phyloP scores from a whole-genome alignment of 768 basidiomycete species.

The Boletus sensibilis region DNA sequence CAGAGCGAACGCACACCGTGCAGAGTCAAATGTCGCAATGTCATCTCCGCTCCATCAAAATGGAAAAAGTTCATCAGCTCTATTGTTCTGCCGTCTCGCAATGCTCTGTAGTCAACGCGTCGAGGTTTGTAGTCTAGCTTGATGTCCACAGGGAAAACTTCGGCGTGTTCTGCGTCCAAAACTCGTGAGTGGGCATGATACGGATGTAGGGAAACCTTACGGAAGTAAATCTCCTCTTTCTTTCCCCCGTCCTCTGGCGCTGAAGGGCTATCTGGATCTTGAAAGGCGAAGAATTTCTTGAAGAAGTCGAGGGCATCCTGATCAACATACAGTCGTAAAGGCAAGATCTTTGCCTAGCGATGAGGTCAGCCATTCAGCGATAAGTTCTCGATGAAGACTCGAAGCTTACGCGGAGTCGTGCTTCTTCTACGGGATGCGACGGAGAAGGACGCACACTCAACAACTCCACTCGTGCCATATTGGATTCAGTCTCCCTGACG shows the following conservation, averaged over 20 bases:
- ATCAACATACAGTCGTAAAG: slow-evolving; percentile 90
- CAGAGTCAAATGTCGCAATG: slow-evolving; percentile 86
- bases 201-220: slow-evolving; percentile 41
- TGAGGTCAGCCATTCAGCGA: background rate
- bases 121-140: slow-evolving; percentile 99
- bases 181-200: slow-evolving; percentile 4
- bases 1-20: slow-evolving; percentile 68
- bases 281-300: slow-evolving; percentile 94
- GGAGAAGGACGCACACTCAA: slow-evolving; percentile 70
- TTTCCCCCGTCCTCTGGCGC: slow-evolving; percentile 31
- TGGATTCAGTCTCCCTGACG: slow-evolving; percentile 84
- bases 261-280: slow-evolving; percentile 49
- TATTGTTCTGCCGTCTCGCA: slow-evolving; percentile 87
- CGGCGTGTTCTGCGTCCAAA: slow-evolving; percentile 70
- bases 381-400: background rate
- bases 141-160: slow-evolving; percentile 91
- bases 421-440: slow-evolving; percentile 68
- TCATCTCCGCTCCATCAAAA: slow-evolving; percentile 99
- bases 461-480: slow-evolving; percentile 90
- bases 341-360: slow-evolving; percentile 80
- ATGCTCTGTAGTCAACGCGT: slow-evolving; percentile 88
- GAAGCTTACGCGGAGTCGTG: slow-evolving; percentile 56
- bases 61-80: slow-evolving; percentile 99
- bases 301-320: slow-evolving; percentile 98
- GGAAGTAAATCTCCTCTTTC: slow-evolving; percentile 65